Evolutionary conservation across 306 rosid genomes (phyloP), one percentile per base, ranked within the genome.

Genomic region (Sechiopsis laciniata): DNA sequence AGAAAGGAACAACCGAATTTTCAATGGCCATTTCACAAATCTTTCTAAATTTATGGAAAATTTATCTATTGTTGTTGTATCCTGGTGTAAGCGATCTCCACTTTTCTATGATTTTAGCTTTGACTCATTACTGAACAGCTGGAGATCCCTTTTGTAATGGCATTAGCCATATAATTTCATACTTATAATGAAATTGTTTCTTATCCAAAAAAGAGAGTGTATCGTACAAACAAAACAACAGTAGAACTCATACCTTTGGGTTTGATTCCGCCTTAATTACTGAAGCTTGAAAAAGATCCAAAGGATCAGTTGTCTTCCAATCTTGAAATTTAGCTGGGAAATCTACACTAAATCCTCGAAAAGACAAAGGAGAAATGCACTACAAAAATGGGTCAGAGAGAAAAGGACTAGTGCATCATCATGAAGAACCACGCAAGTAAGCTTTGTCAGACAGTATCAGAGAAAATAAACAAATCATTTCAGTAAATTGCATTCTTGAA

Each of bases 271-370:
- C 69, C 89, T 88, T 90, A 55, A 76, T 26, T 72, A 87, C 79
- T 69, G 86, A 91, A 61, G 98, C 97, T 77, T 90, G 78, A 83
- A 88, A 93, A 74, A 93, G 97, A 84, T 93, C 97, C 63, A 86
- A 72, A 29, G 98, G 98, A 75, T 93, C 83, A 37, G 97, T 93
- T 42, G 80, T 74, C 26, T 80, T 5, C 98, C 98, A 93, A 84
- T 93, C 87, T 87, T 87, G 97, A 84, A 88, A 86, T 81, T 59
- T 76, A 74, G 76, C 75, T 16, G 96, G 97, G 81, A 90, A 93
- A 88, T 93, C 98, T 86, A 93, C 86, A 87, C 97, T 93, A 90
- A 79, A 93, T 84, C 70, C 74, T 73, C 81, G 67, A 75, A 83
- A 80, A 75, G 70, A 75, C 17, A 69, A 79, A 77, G 76, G 35